Conservation (phyloP, 176 grass and related monocot species). For the Urochloa ruziziensis region DNA sequence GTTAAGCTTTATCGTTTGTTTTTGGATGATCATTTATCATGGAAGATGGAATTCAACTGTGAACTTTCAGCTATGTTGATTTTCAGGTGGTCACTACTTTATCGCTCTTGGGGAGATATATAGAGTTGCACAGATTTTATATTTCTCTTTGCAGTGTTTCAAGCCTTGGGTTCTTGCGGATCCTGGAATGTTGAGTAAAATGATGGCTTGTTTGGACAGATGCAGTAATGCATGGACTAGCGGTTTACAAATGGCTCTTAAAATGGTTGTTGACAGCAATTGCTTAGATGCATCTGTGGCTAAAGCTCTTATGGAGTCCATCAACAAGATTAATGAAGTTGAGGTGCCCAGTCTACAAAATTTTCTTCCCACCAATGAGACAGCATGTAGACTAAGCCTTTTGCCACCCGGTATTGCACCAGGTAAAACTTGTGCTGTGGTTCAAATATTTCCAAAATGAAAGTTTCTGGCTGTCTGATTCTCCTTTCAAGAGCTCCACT, state of each 20-base stretch:
- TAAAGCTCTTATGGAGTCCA: slow-evolving; percentile 50
- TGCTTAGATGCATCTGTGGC: slow-evolving; percentile 15
- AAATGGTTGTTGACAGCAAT: slow-evolving; percentile 9
- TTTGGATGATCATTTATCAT: neutral
- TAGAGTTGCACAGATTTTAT: slow-evolving; percentile 50
- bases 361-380: neutral
- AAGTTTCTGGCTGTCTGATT: neutral
- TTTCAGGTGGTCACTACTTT: slow-evolving; percentile 49
- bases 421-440: slow-evolving; percentile 38
- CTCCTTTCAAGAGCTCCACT: neutral
- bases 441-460: neutral
- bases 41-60: slow-evolving; percentile 11
- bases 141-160: slow-evolving; percentile 42
- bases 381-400: slow-evolving; percentile 42
- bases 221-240: slow-evolving; percentile 49
- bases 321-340: slow-evolving; percentile 41
- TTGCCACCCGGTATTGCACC: slow-evolving; percentile 25
- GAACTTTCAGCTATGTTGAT: slow-evolving; percentile 18
- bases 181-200: slow-evolving; percentile 39
- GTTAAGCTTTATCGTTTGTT: neutral
- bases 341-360: slow-evolving; percentile 21
- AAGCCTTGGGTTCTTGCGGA: slow-evolving; percentile 64
- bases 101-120: slow-evolving; percentile 58
- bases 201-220: slow-evolving; percentile 42
- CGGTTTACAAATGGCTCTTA: slow-evolving; percentile 41